These are phyloP conservation scores for Vigna hirtella DNA, from an alignment of 306 rosid genomes.

Conservation along the genomic window DNA sequence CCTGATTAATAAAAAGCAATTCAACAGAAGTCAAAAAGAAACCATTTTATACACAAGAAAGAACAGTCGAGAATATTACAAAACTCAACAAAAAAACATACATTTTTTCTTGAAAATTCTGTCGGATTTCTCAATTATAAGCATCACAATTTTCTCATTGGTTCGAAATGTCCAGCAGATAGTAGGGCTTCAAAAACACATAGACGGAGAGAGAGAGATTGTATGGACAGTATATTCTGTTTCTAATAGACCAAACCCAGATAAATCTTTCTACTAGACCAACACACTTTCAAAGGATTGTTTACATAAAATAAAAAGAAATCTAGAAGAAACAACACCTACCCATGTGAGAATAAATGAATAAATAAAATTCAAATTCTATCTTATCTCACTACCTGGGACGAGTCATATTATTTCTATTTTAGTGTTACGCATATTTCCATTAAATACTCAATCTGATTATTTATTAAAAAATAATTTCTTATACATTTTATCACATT, in stretches of 20 bases:
- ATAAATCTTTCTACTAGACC: constrained; percentile 20
- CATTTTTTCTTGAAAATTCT: not conserved
- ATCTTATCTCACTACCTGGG: too few species aligned
- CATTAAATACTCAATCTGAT: too few species aligned
- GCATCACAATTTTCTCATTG: constrained; percentile 9
- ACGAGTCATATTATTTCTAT: too few species aligned
- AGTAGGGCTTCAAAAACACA: not conserved
- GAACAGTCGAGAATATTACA: constrained; percentile 7
- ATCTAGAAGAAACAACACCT: constrained; percentile 36
- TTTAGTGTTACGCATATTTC: too few species aligned
- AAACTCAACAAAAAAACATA: not conserved
- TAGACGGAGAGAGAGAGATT: constrained; percentile 8
- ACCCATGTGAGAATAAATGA: constrained; percentile 32
- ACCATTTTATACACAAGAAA: not conserved
- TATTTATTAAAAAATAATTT: too few species aligned
- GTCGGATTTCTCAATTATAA: constrained; percentile 19
- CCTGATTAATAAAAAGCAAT: constrained; percentile 9
- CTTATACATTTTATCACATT: too few species aligned
- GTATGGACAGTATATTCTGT: constrained; percentile 37
- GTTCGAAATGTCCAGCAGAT: not conserved
- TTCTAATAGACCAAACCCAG: constrained; percentile 49
- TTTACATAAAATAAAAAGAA: constrained; percentile 9
- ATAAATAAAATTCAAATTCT: not conserved
- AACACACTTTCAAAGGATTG: constrained; percentile 9
- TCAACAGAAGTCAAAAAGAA: not conserved